Evolutionary conservation across 1,284 basidiomycete genomes (phyloP).

Genomic region (Leucoagaricus sp.): DNA sequence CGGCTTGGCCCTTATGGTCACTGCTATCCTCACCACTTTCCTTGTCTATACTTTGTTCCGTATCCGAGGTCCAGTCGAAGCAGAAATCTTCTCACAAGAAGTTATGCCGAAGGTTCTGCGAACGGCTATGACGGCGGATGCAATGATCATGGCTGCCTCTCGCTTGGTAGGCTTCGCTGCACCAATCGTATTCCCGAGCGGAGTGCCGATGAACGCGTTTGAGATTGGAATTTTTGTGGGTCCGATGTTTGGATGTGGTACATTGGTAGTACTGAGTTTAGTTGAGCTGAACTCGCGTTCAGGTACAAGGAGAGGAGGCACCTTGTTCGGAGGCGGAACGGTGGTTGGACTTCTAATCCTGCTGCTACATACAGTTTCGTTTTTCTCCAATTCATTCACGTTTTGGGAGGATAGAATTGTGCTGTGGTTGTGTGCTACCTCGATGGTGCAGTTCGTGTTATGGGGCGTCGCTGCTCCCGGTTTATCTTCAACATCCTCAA

Average conservation of each 20-base stretch:
- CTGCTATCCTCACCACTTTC: constrained; percentile 49
- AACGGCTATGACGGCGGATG: constrained; percentile 28
- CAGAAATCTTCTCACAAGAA: constrained; percentile 39
- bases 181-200: not conserved
- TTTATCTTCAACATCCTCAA: constrained; percentile 41
- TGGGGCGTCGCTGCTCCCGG: constrained; percentile 15
- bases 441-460: constrained; percentile 20
- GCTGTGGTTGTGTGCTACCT: constrained; percentile 70
- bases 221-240: not conserved
- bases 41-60: constrained; percentile 48
- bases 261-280: constrained; percentile 17
- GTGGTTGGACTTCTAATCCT: constrained; percentile 36
- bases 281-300: not conserved
- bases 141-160: not conserved
- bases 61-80: not conserved
- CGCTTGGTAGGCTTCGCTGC: not conserved
- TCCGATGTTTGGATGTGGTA: not conserved
- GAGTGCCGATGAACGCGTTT: not conserved
- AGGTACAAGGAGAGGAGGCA: not conserved
- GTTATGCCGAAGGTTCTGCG: constrained; percentile 32
- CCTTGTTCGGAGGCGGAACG: not conserved
- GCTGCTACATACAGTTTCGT: constrained; percentile 68
- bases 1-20: constrained; percentile 56
- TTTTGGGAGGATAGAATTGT: constrained; percentile 93
- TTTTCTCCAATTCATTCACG: constrained; percentile 92